Conservation (phyloP, 2,329 filamentous ascomycete genomes). For the Diplodia sapinea region DNA sequence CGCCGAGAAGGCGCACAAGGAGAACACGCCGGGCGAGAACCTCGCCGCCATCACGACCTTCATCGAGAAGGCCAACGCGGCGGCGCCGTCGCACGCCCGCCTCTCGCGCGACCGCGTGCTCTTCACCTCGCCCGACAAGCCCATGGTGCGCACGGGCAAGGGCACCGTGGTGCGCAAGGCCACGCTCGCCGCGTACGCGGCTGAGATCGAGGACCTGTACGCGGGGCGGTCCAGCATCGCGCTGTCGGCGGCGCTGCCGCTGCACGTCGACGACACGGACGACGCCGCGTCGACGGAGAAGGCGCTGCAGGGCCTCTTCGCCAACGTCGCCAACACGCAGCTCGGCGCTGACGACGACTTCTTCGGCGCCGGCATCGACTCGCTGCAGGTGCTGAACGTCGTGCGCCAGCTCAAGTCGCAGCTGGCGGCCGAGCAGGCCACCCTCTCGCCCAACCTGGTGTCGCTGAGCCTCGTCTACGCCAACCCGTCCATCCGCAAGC, state of each 20-base stretch:
- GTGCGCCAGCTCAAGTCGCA: background rate
- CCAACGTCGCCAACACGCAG: background rate
- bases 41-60: background rate
- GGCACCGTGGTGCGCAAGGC: constrained; percentile 34
- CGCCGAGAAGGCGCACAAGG: background rate
- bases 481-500: background rate
- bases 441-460: constrained; percentile 1
- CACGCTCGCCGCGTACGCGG: constrained; percentile 36
- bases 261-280: background rate
- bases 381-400: constrained; percentile 63
- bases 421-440: background rate
- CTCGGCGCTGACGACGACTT: constrained; percentile 54
- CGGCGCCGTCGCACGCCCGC: constrained; percentile 20
- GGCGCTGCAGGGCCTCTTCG: background rate
- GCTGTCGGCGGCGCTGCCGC: background rate
- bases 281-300: background rate
- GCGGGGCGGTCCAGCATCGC: constrained; percentile 1
- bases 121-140: constrained; percentile 31
- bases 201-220: constrained; percentile 51
- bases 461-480: background rate
- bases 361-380: constrained; percentile 64
- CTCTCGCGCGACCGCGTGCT: constrained; percentile 32
- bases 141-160: constrained; percentile 34
- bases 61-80: background rate
- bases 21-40: constrained; percentile 22